Base-by-base conservation (phyloP, 129 eudicot genomes). In the Escallonia rubra region DNA sequence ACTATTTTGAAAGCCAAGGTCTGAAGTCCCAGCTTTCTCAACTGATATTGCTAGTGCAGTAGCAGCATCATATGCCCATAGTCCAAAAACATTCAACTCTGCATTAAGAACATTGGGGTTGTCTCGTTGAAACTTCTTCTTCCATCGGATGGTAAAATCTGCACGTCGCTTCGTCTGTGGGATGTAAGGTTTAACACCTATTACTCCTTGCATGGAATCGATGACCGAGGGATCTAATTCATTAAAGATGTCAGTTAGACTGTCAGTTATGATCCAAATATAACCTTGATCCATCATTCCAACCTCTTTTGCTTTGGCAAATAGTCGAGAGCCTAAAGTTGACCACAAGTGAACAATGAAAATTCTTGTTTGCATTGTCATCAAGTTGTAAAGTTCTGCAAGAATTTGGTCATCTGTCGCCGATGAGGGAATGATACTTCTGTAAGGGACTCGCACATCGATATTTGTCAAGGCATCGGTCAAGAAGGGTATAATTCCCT, bases 41-140 rank as follows among this genome's bases (percentile, higher is more conserved):
- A 73, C 68, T 6, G 91, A 78, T 70, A 71, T 74, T 38, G 96
- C 96, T 41, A 88, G 69, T 41, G 86, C 86, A 8, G 14, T 66
- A 43, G 75, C 79, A 6, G 81, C 68, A 72, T 88, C 96, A 63
- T 85, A 82, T 48, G 91, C 91, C 84, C 87, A 84, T 8, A 87
- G 48, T 13, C 79, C 83, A 54, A 69, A 69, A 12, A 65, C 56
- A 67, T 59, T 64, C 16, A 72, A 42, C 41, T 39, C 47, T 50
- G 5, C 10, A 40, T 49, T 16, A 54, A 43, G 43, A 23, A 23
- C 34, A 23, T 23, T 23, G 1, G 34, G 34, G 40, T 66, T 61
- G 11, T 57, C 68, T 60, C 11, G 62, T 6, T 66, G 63, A 13
- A 49, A 47, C 8, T 61, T 48, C 63, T 43, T 73, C 11, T 39